phyloP scores from a whole-genome alignment of 2,329 filamentous ascomycete genomes.

The Aspergillus sp. region DNA sequence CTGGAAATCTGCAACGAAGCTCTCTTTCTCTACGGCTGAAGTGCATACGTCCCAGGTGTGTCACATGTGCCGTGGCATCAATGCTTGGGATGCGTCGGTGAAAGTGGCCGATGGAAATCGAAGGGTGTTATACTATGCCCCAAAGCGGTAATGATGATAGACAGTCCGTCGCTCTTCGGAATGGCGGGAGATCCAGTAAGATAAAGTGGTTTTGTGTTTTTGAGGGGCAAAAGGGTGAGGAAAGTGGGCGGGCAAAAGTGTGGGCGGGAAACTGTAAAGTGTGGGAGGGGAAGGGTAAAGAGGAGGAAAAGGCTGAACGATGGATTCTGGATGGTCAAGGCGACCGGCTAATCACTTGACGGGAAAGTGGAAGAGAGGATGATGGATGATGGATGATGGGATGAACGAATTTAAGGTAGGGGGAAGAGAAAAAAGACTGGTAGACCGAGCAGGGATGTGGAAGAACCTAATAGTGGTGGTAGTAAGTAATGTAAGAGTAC shows the following conservation, averaged over 20 bases:
- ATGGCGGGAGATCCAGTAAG: background rate
- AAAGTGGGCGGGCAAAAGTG: background rate
- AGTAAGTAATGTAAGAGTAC: background rate
- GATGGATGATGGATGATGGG: background rate
- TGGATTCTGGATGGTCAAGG: constrained; percentile 1
- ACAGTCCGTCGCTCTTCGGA: background rate
- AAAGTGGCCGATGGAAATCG: background rate
- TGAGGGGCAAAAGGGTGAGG: background rate
- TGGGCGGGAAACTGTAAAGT: background rate
- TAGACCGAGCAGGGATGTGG: background rate
- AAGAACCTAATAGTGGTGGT: background rate
- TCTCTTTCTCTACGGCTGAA: background rate
- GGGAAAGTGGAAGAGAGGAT: background rate
- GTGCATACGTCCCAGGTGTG: background rate
- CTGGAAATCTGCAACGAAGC: constrained; percentile 4
- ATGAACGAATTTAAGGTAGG: background rate
- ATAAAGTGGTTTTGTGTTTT: background rate
- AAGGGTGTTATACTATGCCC: background rate
- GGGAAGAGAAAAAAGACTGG: background rate
- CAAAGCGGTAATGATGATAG: background rate
- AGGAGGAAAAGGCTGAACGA: background rate
- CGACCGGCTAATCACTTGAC: constrained; percentile 3
- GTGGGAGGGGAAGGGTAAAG: background rate
- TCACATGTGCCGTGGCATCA: constrained; percentile 4
- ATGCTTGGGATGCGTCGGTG: background rate